Evolutionary conservation across 2,329 filamentous ascomycete genomes (phyloP), one percentile per base, ranked within the genome.

Genomic region (Polytolypa hystricis): DNA sequence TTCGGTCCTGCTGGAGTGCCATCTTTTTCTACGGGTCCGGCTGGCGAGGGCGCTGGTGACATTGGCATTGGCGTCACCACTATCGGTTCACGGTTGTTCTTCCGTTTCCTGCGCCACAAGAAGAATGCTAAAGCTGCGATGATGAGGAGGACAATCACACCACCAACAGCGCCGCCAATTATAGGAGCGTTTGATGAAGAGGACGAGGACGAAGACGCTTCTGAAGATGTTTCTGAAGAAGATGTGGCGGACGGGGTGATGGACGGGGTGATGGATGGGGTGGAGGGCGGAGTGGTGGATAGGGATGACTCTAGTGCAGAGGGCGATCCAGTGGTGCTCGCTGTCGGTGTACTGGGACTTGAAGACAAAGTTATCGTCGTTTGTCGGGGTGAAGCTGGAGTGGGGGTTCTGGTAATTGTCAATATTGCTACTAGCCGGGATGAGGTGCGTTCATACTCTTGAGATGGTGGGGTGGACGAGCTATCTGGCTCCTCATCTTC

Each of bases 81-180:
- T n/a, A n/a, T 25, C 21, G 21, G 21, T 27, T 18, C 14, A 19
- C 1, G 17, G 7, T 33, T 16, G 4, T 8, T 15, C 15, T 31
- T 33, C n/a, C 31, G 31, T 5, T 19, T 16, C 19, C n/a, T 26
- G n/a, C 21, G 20, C 33, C 33, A 35, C n/a, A 35, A 23, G 12
- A 27, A 28, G 19, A 35, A 10, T n/a, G 28, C 14, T 27, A 18
- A 10, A 15, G 15, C 10, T 19, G 25, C 6, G 12, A 35, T 28
- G 28, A 35, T 4, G 8, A 28, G 5, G 8, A 16, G 6, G 2
- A 11, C 8, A 9, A 35, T 8, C 15, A 28, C 11, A 10, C 33
- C 33, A 8, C 21, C 33, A 35, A 35, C 12, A 8, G 15, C 15
- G 8, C 23, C 33, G 8, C 33, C 33, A n/a, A 28, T 19, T 17